Evolutionary conservation across 148 eudicot species (phyloP).

Genomic region (Arctostaphylos glauca): DNA sequence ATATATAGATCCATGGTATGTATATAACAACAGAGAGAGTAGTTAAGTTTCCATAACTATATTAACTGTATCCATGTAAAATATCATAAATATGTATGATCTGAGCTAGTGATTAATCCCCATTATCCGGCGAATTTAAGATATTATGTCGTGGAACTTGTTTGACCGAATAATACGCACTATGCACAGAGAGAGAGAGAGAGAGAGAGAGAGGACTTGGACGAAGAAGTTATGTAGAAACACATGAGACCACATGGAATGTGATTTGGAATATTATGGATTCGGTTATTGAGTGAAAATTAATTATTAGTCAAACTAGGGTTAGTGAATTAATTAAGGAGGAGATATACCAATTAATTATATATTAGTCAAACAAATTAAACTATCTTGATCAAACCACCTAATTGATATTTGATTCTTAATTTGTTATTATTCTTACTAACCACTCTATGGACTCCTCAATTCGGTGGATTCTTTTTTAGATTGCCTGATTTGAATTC

Average conservation of each 20-base stretch:
- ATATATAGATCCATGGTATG: too few species aligned
- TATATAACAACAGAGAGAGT: too few species aligned
- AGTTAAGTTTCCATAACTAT: too few species aligned
- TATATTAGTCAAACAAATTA: neutral
- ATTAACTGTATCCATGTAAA: too few species aligned
- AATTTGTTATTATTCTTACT: too few species aligned
- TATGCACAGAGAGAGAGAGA: neutral
- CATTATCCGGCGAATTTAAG: too few species aligned
- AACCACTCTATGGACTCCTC: too few species aligned
- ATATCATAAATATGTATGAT: too few species aligned
- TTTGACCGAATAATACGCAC: conserved; percentile 14
- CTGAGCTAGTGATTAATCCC: too few species aligned
- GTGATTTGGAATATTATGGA: conserved; percentile 13
- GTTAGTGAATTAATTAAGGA: neutral
- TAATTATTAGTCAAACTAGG: conserved; percentile 19
- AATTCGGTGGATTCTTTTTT: too few species aligned
- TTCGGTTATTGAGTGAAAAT: conserved; percentile 6
- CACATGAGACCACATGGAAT: conserved; percentile 41
- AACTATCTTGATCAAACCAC: conserved; percentile 13
- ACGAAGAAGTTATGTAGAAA: neutral
- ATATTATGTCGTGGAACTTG: conserved; percentile 9
- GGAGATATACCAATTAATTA: conserved; percentile 10
- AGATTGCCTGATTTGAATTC: too few species aligned
- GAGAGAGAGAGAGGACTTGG: neutral
- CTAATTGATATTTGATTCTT: too few species aligned